phyloP scores from a whole-genome alignment of 352 stramenopile species.

The Phytopythium chamaehyphon region DNA sequence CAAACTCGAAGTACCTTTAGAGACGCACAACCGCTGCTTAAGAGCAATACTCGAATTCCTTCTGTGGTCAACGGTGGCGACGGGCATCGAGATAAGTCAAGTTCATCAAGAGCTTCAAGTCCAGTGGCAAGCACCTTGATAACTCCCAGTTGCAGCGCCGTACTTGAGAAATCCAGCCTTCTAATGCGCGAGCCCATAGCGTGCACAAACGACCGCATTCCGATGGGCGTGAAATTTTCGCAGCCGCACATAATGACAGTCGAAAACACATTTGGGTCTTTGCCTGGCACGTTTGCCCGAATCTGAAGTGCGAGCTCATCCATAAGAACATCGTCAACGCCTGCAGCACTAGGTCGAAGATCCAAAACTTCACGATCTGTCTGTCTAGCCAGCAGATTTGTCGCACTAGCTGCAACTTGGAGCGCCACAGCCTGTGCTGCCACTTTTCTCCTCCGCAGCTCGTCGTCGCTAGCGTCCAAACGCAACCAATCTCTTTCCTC shows the following conservation, averaged over 20 bases:
- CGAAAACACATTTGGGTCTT: constrained; percentile 28
- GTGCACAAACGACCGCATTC: constrained; percentile 66
- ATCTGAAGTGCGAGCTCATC: constrained; percentile 60
- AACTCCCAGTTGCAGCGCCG: constrained; percentile 42
- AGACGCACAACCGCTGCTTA: constrained; percentile 48
- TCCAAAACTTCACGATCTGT: constrained; percentile 59
- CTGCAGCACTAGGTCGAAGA: constrained; percentile 31
- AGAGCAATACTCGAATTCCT: constrained; percentile 62
- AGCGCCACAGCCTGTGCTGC: constrained; percentile 31
- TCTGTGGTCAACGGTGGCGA: constrained; percentile 42
- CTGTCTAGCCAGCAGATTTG: constrained; percentile 36
- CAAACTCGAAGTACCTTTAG: constrained; percentile 60
- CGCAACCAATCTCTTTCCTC: background rate
- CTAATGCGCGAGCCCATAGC: constrained; percentile 39
- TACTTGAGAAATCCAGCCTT: constrained; percentile 49
- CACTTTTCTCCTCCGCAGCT: constrained; percentile 9
- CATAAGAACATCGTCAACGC: constrained; percentile 53
- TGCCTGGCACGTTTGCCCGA: constrained; percentile 23
- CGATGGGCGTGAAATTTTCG: constrained; percentile 53
- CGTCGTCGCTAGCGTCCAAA: background rate
- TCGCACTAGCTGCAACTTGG: constrained; percentile 38
- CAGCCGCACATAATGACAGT: constrained; percentile 50
- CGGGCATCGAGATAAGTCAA: constrained; percentile 57
- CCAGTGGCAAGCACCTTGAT: constrained; percentile 70
- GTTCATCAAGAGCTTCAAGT: constrained; percentile 45